Percentiles rank a stretch among this genome's conserved stretches.
Evolutionary conservation across 805 yeast genomes (phyloP).

Genomic region (Lipomyces orientalis): DNA sequence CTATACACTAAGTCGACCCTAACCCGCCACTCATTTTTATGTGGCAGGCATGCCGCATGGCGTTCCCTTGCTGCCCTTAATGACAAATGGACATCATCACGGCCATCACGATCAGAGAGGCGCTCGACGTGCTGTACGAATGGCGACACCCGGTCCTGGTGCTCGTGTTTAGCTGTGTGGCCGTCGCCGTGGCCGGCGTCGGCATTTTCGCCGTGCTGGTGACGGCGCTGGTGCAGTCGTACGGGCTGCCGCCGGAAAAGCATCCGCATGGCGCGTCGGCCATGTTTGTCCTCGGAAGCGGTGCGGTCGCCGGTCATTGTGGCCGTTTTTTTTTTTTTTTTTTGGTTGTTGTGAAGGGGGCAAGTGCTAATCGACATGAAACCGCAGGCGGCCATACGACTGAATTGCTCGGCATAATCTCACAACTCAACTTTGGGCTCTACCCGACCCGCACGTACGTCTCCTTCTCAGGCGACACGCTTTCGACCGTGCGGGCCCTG

Average conservation of each 20-base stretch:
- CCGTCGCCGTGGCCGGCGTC: not conserved
- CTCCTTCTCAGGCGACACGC: slow-evolving; percentile 57
- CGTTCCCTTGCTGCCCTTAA: too few relatives aligned
- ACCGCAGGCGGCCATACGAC: slow-evolving; percentile 32
- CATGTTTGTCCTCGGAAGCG: slow-evolving; percentile 85
- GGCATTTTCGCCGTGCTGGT: not conserved
- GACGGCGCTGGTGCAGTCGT: slow-evolving; percentile 16
- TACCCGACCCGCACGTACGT: slow-evolving; percentile 45
- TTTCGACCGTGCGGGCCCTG: slow-evolving; percentile 51
- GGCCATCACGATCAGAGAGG: slow-evolving; percentile 39
- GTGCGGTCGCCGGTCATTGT: slow-evolving; percentile 46
- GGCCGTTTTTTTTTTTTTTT: too few relatives aligned
- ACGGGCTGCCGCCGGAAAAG: slow-evolving; percentile 2
- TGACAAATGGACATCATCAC: slow-evolving; percentile 41
- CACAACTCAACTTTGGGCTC: slow-evolving; percentile 45
- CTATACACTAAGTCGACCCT: not conserved
- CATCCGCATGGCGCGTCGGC: slow-evolving; percentile 25
- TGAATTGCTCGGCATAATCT: slow-evolving; percentile 66
- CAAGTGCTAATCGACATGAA: slow-evolving; percentile 59
- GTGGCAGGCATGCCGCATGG: too few relatives aligned
- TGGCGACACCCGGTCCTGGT: not conserved
- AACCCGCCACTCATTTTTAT: too few relatives aligned
- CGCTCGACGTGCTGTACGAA: slow-evolving; percentile 34
- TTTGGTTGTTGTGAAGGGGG: too few relatives aligned
- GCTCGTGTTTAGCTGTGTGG: not conserved